phyloP scores from a whole-genome alignment of 2,329 filamentous ascomycete genomes.

The Claviceps sp. region DNA sequence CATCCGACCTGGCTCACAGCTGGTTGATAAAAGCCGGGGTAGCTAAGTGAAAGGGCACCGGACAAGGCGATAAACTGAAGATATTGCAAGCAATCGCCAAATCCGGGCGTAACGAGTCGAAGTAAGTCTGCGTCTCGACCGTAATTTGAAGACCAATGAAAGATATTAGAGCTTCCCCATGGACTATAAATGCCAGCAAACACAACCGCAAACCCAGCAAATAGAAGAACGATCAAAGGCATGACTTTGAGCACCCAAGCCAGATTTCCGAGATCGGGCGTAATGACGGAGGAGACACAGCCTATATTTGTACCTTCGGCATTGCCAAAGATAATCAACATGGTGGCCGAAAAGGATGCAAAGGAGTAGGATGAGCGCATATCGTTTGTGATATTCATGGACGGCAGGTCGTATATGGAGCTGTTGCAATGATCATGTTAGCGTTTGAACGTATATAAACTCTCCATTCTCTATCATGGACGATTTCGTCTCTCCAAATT shows the following conservation, averaged over 20 bases:
- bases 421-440: neutral
- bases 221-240: constrained; percentile 62
- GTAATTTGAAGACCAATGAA: constrained; percentile 96
- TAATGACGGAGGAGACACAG: constrained; percentile 72
- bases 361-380: constrained; percentile 79
- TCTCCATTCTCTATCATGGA: neutral
- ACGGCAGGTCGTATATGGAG: constrained; percentile 39
- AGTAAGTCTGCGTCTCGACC: constrained; percentile 86
- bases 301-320: constrained; percentile 47
- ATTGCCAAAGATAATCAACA: constrained; percentile 67
- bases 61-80: constrained; percentile 86
- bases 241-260: constrained; percentile 60
- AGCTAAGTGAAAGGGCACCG: constrained; percentile 73
- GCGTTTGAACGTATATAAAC: neutral
- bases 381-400: constrained; percentile 59
- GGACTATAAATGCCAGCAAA: constrained; percentile 81
- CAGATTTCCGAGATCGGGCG: constrained; percentile 64
- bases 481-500: neutral
- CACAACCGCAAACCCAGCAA: constrained; percentile 71
- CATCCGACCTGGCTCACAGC: constrained; percentile 77
- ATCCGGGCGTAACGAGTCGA: constrained; percentile 85
- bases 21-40: constrained; percentile 90
- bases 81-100: constrained; percentile 93
- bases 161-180: constrained; percentile 83
- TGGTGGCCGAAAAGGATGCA: constrained; percentile 60